Percentiles rank a stretch among this genome's conserved stretches.
Conservation (phyloP, 2,329 filamentous ascomycete genomes). For the Verticillium zaregamsianum region DNA sequence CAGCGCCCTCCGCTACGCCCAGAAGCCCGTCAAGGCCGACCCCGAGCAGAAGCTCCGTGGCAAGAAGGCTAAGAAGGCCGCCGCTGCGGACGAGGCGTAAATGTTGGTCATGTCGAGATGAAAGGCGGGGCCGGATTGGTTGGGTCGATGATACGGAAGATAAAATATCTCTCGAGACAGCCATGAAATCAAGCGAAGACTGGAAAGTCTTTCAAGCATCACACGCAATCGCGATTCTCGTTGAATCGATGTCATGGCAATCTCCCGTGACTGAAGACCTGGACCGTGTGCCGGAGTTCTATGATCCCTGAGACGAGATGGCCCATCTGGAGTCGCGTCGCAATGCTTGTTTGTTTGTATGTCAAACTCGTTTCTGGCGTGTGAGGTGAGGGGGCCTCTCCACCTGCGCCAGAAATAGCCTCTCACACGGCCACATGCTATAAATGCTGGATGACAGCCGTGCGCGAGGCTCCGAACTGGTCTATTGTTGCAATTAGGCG, state of each 20-base stretch:
- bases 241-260: background rate
- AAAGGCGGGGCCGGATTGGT: background rate
- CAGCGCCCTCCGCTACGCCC: conserved; percentile 76
- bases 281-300: background rate
- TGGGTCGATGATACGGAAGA: background rate
- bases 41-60: conserved; percentile 74
- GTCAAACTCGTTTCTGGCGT: background rate
- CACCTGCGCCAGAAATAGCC: background rate
- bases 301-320: background rate
- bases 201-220: background rate
- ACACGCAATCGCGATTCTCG: background rate
- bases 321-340: background rate
- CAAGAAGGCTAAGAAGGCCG: conserved; percentile 72
- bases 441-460: background rate
- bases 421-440: background rate
- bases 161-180: background rate
- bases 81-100: conserved; percentile 41
- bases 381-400: background rate
- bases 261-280: background rate
- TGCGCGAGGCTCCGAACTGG: background rate
- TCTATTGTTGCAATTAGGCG: background rate
- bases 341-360: background rate
- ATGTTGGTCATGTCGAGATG: background rate
- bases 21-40: conserved; percentile 72
- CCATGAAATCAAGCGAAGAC: background rate